These are phyloP conservation scores for Cenococcum geophilum DNA, from an alignment of 495 filamentous ascomycete genomes.

Conservation along the genomic window DNA sequence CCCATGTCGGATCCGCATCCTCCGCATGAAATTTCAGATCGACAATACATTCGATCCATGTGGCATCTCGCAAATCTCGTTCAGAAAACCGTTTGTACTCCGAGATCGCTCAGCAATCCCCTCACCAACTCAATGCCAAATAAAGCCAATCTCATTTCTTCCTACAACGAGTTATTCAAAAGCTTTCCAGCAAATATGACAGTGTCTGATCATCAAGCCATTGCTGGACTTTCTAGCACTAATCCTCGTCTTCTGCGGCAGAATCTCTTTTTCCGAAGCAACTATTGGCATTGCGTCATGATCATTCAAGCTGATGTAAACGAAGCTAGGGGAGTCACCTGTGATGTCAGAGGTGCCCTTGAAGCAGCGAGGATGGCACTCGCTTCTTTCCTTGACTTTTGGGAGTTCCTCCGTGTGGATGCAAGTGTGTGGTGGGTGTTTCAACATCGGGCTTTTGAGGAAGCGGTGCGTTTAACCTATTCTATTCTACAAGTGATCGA, in stretches of 20 bases:
- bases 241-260: constrained; percentile 59
- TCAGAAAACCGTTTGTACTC: constrained; percentile 60
- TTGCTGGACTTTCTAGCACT: constrained; percentile 44
- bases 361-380: constrained; percentile 63
- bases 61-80: constrained; percentile 68
- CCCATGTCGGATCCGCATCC: constrained; percentile 25
- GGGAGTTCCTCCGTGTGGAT: constrained; percentile 55
- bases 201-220: constrained; percentile 50
- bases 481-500: not conserved
- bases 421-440: constrained; percentile 74
- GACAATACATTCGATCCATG: constrained; percentile 60
- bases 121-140: constrained; percentile 54
- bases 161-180: constrained; percentile 56
- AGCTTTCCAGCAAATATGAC: constrained; percentile 59
- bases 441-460: constrained; percentile 64
- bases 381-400: constrained; percentile 59
- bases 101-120: constrained; percentile 58
- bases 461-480: constrained; percentile 46
- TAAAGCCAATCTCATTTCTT: constrained; percentile 54
- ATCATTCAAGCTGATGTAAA: constrained; percentile 58
- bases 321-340: constrained; percentile 47
- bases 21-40: constrained; percentile 45
- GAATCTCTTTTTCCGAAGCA: constrained; percentile 61
- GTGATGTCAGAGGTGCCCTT: constrained; percentile 57
- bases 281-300: constrained; percentile 72